Evolutionary conservation across 192 early-diverging fungal species (phyloP).

Genomic region (Backusella macrospora): DNA sequence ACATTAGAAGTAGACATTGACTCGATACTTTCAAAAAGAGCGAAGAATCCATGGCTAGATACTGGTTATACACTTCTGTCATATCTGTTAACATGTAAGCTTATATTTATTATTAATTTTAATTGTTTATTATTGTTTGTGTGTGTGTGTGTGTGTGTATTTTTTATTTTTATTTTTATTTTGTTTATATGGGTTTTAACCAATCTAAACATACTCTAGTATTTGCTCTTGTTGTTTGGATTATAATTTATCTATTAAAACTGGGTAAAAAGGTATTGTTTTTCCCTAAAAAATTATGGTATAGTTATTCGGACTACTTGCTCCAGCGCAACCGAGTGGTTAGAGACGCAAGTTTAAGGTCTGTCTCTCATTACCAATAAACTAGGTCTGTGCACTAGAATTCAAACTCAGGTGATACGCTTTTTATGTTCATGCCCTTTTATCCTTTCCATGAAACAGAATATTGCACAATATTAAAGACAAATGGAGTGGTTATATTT

Average conservation of each 20-base stretch:
- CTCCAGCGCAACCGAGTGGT: constrained; percentile 19
- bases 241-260: constrained; percentile 25
- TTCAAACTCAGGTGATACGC: constrained; percentile 13
- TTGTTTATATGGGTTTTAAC: neutral
- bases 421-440: neutral
- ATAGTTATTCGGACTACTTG: constrained; percentile 11
- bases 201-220: constrained; percentile 14
- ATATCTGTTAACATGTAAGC: constrained; percentile 38
- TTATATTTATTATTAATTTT: neutral
- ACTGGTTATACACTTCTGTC: constrained; percentile 36
- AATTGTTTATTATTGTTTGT: too few relatives aligned
- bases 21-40: constrained; percentile 37
- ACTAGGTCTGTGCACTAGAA: constrained; percentile 5
- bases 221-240: constrained; percentile 32
- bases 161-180: neutral
- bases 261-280: constrained; percentile 15
- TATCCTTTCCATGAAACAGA: neutral
- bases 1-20: constrained; percentile 39
- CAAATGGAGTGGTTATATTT: neutral
- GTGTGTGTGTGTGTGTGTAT: neutral
- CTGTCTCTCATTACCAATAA: constrained; percentile 3
- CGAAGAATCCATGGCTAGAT: constrained; percentile 42
- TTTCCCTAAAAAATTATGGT: constrained; percentile 20
- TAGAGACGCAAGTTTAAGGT: constrained; percentile 5
- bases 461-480: constrained; percentile 9